Percentiles rank a stretch among this genome's conserved stretches.
Conservation (phyloP, 2,329 filamentous ascomycete species). For the Stagonosporopsis cucurbitacearum region DNA sequence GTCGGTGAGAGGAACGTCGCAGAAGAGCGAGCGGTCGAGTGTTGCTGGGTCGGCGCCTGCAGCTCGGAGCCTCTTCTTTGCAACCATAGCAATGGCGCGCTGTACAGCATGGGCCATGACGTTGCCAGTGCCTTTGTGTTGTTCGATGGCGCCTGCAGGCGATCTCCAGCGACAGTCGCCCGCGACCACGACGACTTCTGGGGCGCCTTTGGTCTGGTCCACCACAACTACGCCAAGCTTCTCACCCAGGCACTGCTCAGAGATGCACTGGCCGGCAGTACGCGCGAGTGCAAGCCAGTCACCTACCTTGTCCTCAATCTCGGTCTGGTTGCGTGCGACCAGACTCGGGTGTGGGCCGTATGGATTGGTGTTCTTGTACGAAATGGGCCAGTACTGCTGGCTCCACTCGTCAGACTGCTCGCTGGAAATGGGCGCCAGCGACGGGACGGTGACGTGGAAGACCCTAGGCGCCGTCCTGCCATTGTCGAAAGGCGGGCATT, state of each 20-base stretch:
- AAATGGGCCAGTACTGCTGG: slow-evolving; percentile 79
- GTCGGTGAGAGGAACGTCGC: slow-evolving; percentile 71
- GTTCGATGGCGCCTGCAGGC: slow-evolving; percentile 29
- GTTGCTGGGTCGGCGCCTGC: slow-evolving; percentile 40
- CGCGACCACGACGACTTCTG: slow-evolving; percentile 72
- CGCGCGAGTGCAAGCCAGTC: slow-evolving; percentile 73
- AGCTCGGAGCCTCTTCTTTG: slow-evolving; percentile 58
- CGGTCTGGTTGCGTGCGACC: slow-evolving; percentile 71
- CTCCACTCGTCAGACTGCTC: slow-evolving; percentile 78
- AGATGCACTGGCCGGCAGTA: slow-evolving; percentile 66
- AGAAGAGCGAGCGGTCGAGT: slow-evolving; percentile 60
- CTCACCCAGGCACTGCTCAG: slow-evolving; percentile 67
- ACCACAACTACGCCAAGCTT: slow-evolving; percentile 78
- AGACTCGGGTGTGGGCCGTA: slow-evolving; percentile 82
- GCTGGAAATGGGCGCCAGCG: slow-evolving; percentile 75
- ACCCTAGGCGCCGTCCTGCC: slow-evolving; percentile 58
- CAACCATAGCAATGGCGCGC: slow-evolving; percentile 83
- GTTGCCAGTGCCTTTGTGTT: slow-evolving; percentile 63
- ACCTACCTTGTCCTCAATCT: slow-evolving; percentile 68
- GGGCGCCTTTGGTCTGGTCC: slow-evolving; percentile 57
- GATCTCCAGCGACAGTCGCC: slow-evolving; percentile 76
- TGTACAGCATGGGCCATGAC: slow-evolving; percentile 80
- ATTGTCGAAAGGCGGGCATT: slow-evolving; percentile 49
- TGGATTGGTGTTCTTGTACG: slow-evolving; percentile 87
- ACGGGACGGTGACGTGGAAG: slow-evolving; percentile 70